Evolutionary conservation across 768 basidiomycete genomes (phyloP), one percentile per base, ranked within the genome.

Genomic region (Leccinum arenicola): DNA sequence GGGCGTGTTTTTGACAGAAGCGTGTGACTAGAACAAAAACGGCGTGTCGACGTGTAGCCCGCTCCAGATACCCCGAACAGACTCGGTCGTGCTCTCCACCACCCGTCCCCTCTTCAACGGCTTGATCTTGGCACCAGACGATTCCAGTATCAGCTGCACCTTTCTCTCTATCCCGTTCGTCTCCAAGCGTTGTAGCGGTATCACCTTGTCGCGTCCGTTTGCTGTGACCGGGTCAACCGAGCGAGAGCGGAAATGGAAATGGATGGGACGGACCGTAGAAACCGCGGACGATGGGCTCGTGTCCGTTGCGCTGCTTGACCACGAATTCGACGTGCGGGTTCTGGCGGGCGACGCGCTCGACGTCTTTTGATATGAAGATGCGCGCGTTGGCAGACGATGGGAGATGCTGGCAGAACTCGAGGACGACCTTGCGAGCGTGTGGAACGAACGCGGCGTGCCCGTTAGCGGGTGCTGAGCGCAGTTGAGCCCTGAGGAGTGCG

Each of bases 241-340:
- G 50, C 19, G 35, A 7, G 45, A 23, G 23, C n/a, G 35, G 50
- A 12, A 36, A 50, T 23, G 56, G 23, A 11, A 33, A 49, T n/a
- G 56, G 27, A 14, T 58, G 65, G 48, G 64, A 58, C 55, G 29
- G 52, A 93, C 93, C 77, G 68, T 95, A 95, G 70, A 93, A 88
- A 4, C 91, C 93, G 61, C 93, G 82, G 14, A 89, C 78, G 61
- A 93, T 86, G 49, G 93, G 93, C 64, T 93, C 88, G 61, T 82
- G 84, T 40, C 86, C 82, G 60, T 84, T 83, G 61, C 89, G 80
- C 74, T 91, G 86, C 70, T 82, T 85, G 50, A 95, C 84, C 50
- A 93, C 91, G 57, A 95, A 76, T 72, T 95, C 93, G 61, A 94
- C 88, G 68, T 91, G 88, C 0, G 93, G 91, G 72, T 94, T 86